Conservation (phyloP, 2,329 filamentous ascomycete species). For the Tolypocladium ophioglossoides region DNA sequence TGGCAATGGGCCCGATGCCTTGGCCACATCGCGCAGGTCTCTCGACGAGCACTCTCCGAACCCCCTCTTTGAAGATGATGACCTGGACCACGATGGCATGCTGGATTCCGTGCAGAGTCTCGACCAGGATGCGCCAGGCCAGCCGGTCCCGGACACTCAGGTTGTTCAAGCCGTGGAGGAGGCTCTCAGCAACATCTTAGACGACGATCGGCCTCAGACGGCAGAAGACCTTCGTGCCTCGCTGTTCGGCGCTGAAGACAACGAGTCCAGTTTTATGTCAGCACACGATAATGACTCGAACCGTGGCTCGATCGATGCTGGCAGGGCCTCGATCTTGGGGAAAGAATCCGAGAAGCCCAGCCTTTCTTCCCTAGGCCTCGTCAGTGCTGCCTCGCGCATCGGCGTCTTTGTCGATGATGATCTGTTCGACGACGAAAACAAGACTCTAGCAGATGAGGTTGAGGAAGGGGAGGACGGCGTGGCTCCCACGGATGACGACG, state of each 20-base stretch:
- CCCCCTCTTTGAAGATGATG: slow-evolving; percentile 73
- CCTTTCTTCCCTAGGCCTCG: slow-evolving; percentile 80
- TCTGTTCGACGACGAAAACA: slow-evolving; percentile 81
- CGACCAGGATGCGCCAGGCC: slow-evolving; percentile 50
- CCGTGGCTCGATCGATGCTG: slow-evolving; percentile 49
- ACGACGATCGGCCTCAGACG: slow-evolving; percentile 56
- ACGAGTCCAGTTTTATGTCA: slow-evolving; percentile 38
- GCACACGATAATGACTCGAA: slow-evolving; percentile 49
- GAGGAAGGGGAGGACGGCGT: slow-evolving; percentile 51
- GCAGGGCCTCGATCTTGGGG: slow-evolving; percentile 17
- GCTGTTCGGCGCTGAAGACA: slow-evolving; percentile 40
- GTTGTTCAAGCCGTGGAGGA: slow-evolving; percentile 90
- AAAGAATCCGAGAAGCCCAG: slow-evolving; percentile 63
- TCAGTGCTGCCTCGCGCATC: slow-evolving; percentile 76
- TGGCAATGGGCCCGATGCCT: slow-evolving; percentile 27
- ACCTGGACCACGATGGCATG: slow-evolving; percentile 60
- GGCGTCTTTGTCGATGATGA: slow-evolving; percentile 93
- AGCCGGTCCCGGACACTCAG: slow-evolving; percentile 56
- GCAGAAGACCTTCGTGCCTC: slow-evolving; percentile 56
- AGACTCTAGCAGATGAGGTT: slow-evolving; percentile 74
- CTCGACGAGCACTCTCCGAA: slow-evolving; percentile 49
- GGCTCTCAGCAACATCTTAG: slow-evolving; percentile 86
- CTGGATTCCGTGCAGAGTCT: slow-evolving; percentile 67
- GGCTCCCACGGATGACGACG: slow-evolving; percentile 45
- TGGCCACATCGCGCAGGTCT: slow-evolving; percentile 47